Conservation (phyloP, 306 rosid genomes). For the Sicyos baderoa region DNA sequence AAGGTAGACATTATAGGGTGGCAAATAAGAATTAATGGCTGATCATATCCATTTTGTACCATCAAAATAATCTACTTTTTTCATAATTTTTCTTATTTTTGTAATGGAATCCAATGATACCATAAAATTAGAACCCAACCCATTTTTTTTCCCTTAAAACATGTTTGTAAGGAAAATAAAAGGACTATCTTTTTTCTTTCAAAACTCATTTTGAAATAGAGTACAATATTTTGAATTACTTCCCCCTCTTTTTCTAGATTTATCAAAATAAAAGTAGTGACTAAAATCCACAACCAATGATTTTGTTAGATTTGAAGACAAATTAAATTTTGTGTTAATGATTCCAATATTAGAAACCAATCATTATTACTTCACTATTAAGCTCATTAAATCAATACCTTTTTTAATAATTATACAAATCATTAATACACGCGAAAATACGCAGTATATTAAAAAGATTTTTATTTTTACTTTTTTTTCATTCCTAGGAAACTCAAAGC, state of each 20-base stretch:
- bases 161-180: background rate
- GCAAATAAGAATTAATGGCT: background rate
- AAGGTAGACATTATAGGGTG: background rate
- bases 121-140: constrained; percentile 5
- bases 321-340: constrained; percentile 3
- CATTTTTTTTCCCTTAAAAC: background rate
- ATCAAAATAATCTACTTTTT: background rate
- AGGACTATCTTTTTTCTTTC: background rate
- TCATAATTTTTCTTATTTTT: background rate
- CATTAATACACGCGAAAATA: too few species aligned
- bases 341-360: constrained; percentile 15
- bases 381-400: background rate
- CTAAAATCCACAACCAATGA: constrained; percentile 10
- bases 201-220: too few species aligned
- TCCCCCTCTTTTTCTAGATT: too few species aligned
- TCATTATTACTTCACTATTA: constrained; percentile 3
- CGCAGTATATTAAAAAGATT: too few species aligned
- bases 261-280: too few species aligned
- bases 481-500: background rate
- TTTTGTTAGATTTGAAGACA: constrained; percentile 24
- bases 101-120: constrained; percentile 7
- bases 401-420: background rate
- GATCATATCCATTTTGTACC: background rate
- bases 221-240: too few species aligned
- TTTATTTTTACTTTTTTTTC: background rate